Evolutionary conservation across 345 rosid genomes (phyloP), one percentile per base, ranked within the genome.

Genomic region (Punica granatum): DNA sequence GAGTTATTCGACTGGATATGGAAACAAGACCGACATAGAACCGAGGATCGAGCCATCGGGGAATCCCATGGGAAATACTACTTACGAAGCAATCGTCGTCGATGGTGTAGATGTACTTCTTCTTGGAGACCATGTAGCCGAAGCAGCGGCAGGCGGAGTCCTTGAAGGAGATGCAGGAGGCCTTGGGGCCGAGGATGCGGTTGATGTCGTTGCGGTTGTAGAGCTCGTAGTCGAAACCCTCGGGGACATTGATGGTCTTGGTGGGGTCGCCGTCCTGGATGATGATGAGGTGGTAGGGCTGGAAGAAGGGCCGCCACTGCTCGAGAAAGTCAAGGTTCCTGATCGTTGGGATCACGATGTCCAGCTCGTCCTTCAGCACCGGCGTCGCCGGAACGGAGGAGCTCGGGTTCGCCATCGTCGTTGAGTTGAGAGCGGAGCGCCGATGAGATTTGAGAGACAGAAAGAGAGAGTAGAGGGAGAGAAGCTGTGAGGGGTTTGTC

Each of bases 41-140:
- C 34, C 64, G 41, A 30, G 15, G 37, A 61, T 32, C 10, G 41
- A 5, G 37, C n/a, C 2, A 32, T 13, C 0, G 64, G 19, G 34
- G 18, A 15, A 49, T 26, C 59, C 60, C 21, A 64, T 25, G 1
- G 12, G 26, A 11, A 30, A 19, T 14, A 35, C n/a, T n/a, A n/a
- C 61, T 76, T 69, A 80, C 83, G 75, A 80, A 77, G 81, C 83
- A 80, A 62, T 80, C 84, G 61, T 80, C 84, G 51, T 80, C 81
- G 63, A 80, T 80, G 73, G 84, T 80, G 67, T 30, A 80, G 71
- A 80, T 67, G 62, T 80, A 80, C 71, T 80, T 80, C 75, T 80
- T 80, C 77, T 80, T 74, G 58, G 84, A 80, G 44, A 80, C 77
- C 77, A 80, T 65, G 68, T 36, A 80, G 31, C 84, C 84, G 60